These are phyloP conservation scores for Silybum marianum DNA, from an alignment of 129 eudicot species.

Conservation along the genomic window DNA sequence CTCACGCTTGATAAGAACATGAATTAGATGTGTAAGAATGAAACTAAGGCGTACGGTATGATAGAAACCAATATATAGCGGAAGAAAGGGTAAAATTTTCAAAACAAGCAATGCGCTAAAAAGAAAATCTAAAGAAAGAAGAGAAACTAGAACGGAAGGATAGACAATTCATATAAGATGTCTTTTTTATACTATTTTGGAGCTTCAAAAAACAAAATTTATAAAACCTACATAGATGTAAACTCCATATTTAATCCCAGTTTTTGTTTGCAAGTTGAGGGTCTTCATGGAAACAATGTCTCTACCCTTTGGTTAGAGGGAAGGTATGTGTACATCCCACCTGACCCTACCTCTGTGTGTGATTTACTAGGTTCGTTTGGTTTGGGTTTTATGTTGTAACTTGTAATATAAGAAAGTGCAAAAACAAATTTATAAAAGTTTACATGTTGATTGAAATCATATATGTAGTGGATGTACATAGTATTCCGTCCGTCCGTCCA, in stretches of 20 bases:
- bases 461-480: not conserved
- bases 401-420: not conserved
- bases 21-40: not conserved
- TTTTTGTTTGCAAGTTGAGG: not conserved
- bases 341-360: not conserved
- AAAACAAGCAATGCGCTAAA: not conserved
- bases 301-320: not conserved
- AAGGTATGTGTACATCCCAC: not conserved
- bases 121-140: not conserved
- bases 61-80: not conserved
- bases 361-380: not conserved
- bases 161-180: not conserved
- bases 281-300: not conserved
- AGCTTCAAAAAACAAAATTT: not conserved
- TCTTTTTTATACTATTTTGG: not conserved
- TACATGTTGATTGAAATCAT: not conserved
- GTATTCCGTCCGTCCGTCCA: no score
- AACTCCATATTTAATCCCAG: not conserved
- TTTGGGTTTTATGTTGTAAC: no score
- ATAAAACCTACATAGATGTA: no score
- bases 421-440: not conserved
- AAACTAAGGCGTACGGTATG: not conserved
- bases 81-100: not conserved
- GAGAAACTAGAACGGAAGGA: not conserved
- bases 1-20: conserved; percentile 4